These are phyloP conservation scores for Cynara cardunculus DNA, from an alignment of 129 eudicot species.

Conservation along the genomic window DNA sequence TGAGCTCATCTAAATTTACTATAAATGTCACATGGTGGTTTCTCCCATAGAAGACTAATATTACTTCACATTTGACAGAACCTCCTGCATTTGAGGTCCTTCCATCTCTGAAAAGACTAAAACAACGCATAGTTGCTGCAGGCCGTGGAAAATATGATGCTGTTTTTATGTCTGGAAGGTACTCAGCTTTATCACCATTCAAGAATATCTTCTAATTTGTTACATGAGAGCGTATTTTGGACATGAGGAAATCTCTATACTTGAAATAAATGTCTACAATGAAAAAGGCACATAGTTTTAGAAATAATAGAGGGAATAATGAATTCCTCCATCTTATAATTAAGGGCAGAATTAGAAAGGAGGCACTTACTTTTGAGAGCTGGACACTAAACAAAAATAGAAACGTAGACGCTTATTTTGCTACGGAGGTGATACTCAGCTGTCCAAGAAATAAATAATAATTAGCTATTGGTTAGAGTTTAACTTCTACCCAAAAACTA, in stretches of 20 bases:
- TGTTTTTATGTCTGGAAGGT: conserved; percentile 99
- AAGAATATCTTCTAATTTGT: background rate
- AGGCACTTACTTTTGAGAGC: no score
- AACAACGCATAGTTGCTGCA: conserved; percentile 79
- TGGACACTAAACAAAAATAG: no score
- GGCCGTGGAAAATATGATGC: conserved; percentile 94
- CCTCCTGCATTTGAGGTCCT: conserved; percentile 95
- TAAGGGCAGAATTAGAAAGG: no score
- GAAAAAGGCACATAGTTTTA: background rate
- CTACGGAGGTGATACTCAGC: background rate
- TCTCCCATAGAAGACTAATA: background rate
- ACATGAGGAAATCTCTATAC: background rate
- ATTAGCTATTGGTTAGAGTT: background rate
- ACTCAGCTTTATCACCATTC: background rate
- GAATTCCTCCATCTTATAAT: background rate
- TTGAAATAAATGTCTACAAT: background rate
- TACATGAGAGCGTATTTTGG: background rate
- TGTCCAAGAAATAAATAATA: background rate
- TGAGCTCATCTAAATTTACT: conserved; percentile 6
- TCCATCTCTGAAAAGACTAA: conserved; percentile 81
- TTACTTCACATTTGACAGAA: conserved; percentile 41
- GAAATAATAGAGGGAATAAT: background rate
- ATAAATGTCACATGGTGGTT: conserved; percentile 7
- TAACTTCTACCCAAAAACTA: background rate
- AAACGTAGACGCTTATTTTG: background rate